These are phyloP conservation scores for Golubevia pallescens DNA, from an alignment of 1,284 basidiomycete species.

Conservation along the genomic window DNA sequence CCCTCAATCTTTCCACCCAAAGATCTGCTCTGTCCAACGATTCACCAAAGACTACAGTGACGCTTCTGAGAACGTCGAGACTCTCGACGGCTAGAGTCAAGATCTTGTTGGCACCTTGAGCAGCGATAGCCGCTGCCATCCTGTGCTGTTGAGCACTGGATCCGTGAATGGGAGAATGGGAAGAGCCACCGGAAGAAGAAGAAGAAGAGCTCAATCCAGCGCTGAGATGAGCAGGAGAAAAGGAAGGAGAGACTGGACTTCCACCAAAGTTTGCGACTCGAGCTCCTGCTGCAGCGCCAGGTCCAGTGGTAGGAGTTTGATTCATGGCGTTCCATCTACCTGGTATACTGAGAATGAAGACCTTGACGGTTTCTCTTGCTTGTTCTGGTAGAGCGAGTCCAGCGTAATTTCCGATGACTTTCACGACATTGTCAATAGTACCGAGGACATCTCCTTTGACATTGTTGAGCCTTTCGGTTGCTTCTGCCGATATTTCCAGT, in stretches of 20 bases:
- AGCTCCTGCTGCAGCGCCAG: slow-evolving; percentile 10
- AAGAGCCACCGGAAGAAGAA: slow-evolving; percentile 19
- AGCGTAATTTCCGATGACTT: slow-evolving; percentile 83
- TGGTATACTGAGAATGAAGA: slow-evolving; percentile 81
- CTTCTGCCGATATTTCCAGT: slow-evolving; percentile 34
- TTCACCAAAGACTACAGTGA: slow-evolving; percentile 54
- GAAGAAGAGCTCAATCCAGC: slow-evolving; percentile 22
- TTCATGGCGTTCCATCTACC: slow-evolving; percentile 71
- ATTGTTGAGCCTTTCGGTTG: slow-evolving; percentile 45
- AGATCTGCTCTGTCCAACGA: slow-evolving; percentile 52
- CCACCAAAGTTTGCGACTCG: slow-evolving; percentile 36
- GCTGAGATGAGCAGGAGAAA: slow-evolving; percentile 39
- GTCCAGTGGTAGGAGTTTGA: slow-evolving; percentile 21
- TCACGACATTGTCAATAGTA: slow-evolving; percentile 85
- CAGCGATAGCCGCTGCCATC: slow-evolving; percentile 39
- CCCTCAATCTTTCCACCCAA: slow-evolving; percentile 53
- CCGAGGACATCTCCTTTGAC: slow-evolving; percentile 82
- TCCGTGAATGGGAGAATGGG: slow-evolving; percentile 15
- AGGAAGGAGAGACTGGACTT: slow-evolving; percentile 43
- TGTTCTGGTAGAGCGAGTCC: slow-evolving; percentile 83
- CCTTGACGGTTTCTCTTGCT: slow-evolving; percentile 76
- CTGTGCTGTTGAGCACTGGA: slow-evolving; percentile 22
- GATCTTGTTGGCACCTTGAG: slow-evolving; percentile 46
- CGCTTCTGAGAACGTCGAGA: slow-evolving; percentile 51
- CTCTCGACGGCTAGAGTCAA: slow-evolving; percentile 53